Evolutionary conservation across 2,329 filamentous ascomycete genomes (phyloP), one percentile per base, ranked within the genome.

Genomic region (Raffaelea arxii): DNA sequence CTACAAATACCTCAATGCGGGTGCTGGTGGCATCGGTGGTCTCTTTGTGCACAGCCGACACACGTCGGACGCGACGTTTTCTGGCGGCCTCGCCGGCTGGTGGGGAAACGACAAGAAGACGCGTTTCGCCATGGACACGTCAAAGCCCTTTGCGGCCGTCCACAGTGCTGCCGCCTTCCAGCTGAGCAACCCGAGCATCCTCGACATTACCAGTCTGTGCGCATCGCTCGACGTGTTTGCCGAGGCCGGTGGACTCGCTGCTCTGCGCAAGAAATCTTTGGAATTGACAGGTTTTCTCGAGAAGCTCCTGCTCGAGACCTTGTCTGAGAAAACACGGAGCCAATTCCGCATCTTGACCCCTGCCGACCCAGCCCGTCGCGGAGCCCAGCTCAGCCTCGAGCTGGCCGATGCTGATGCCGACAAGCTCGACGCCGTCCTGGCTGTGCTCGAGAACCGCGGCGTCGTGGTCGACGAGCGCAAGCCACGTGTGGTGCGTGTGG

Each of bases 1-100:
- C n/a, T 95, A 95, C 73, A 95, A 95, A 67, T 95, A 95, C 66
- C 77, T 94, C 60, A 94, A 94, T 60, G 81, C 82, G 30, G 89
- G 89, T 0, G 86, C 90, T 0, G 90, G 89, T 4, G 75, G 81
- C n/a, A 94, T 94, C 53, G 88, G 79, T 1, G 87, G 84, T 0
- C 68, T 84, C 1, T 95, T 89, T 54, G 84, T 95, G 6, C 87
- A 95, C 62, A 80, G 82, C 37, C 63, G 63, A 23, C 78, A 85
- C 11, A 63, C 66, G 35, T 60, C 59, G 23, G 3, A 44, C 19
- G n/a, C 21, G 10, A n/a, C n/a, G n/a, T 90, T 81, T 57, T 71
- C 73, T 10, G 82, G 78, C 14, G 75, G 89, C 6, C 69, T 95
- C 2, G 74, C 78, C 24, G 89, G 89, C 19, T 95, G 89, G 89